Conservation (phyloP, 108 stramenopile genomes). For the Aureococcus anophagefferens region DNA sequence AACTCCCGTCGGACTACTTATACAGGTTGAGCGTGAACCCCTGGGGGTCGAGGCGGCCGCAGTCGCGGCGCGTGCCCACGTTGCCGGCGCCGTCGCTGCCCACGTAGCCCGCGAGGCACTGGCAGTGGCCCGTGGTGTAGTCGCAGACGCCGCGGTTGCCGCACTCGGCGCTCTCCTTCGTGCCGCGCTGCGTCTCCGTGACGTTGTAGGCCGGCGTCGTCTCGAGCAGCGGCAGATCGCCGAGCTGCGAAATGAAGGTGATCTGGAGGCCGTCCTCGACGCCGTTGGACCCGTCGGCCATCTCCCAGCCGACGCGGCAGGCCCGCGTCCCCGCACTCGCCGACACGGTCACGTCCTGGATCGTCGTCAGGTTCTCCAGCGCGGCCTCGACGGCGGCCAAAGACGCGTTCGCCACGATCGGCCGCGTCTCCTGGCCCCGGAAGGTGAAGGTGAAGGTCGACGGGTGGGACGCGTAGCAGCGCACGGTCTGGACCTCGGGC, state of each 20-base stretch:
- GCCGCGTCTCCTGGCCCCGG: constrained; percentile 22
- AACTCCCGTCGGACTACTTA: no score
- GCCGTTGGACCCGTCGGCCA: no score
- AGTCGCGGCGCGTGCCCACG: constrained; percentile 40
- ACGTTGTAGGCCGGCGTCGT: not conserved
- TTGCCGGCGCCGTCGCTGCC: constrained; percentile 42
- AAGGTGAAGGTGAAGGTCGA: constrained; percentile 46
- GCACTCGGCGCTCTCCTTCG: constrained; percentile 39
- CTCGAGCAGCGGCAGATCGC: constrained; percentile 7
- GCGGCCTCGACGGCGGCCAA: constrained; percentile 32
- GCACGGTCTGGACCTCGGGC: constrained; percentile 44
- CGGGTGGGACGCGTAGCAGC: constrained; percentile 22
- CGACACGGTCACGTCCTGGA: not conserved
- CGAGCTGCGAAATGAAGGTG: constrained; percentile 6
- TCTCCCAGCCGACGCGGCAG: no score
- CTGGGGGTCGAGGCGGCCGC: constrained; percentile 19
- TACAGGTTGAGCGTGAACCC: not conserved
- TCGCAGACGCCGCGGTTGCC: constrained; percentile 36
- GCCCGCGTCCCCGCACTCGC: no score
- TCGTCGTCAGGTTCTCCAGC: constrained; percentile 13
- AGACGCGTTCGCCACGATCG: constrained; percentile 1
- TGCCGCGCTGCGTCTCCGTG: constrained; percentile 12
- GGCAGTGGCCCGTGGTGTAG: constrained; percentile 18
- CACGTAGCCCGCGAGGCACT: constrained; percentile 20
- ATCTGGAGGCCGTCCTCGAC: not conserved